Base-by-base conservation (phyloP, 192 early-diverging fungal genomes). In the Neocallimastix lanati region DNA sequence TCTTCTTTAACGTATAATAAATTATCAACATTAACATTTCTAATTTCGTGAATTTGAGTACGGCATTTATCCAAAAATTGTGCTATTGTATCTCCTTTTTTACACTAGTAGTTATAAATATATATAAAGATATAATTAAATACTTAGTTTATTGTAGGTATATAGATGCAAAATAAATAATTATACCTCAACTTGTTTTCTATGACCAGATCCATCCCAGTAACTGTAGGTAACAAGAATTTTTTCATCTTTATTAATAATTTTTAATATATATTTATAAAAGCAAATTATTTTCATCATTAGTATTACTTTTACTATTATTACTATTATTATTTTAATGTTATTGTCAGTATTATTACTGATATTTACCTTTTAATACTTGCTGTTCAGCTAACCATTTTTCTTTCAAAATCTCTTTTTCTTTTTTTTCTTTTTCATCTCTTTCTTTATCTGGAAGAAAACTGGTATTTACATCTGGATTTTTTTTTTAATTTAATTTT, bases 131-230 rank as follows among this genome's bases (percentile, higher is more conserved):
- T 28, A 76, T 2, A 2, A 15, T 13, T 14, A 27, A 15, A n/a
- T n/a, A n/a, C n/a, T n/a, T n/a, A n/a, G n/a, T n/a, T n/a, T n/a
- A n/a, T n/a, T n/a, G n/a, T n/a, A n/a, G n/a, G n/a, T n/a, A n/a
- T n/a, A n/a, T n/a, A n/a, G n/a, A n/a, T n/a, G n/a, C n/a, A n/a
- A n/a, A n/a, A n/a, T n/a, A n/a, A n/a, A n/a, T n/a, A n/a, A n/a
- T n/a, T n/a, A n/a, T 85, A 89, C 90, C 80, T 89, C 86, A 13
- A 94, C 93, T 78, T 88, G 84, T 30, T 91, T 92, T 40, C 96
- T 93, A 80, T 98, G 96, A 2, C 96, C 96, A n/a, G 91, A 89
- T 25, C 96, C 96, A 82, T 98, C 96, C 96, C 96, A 98, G 81
- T 95, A 98, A 77, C 91, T 93, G 82, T 97, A 98, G 25, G 95